phyloP scores from a whole-genome alignment of 495 filamentous ascomycete genomes.

The Echria macrotheca region DNA sequence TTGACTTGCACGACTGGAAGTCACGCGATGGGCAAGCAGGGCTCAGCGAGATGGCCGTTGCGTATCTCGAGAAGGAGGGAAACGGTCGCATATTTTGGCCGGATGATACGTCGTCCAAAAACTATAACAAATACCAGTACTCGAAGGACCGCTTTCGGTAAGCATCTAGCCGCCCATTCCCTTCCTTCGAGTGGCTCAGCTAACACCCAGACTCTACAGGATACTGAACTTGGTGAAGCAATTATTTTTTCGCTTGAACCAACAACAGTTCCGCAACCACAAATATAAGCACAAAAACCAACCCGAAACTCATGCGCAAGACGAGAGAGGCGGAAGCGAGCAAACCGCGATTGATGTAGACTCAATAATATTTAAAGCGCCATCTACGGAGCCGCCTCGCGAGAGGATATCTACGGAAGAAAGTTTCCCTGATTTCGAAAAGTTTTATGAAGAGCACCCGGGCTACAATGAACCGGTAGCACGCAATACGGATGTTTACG shows the following conservation, averaged over 20 bases:
- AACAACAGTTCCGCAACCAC: background rate
- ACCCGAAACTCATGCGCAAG: background rate
- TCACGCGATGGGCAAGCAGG: background rate
- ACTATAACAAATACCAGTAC: conserved; percentile 1
- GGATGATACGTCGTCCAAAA: background rate
- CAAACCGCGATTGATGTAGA: background rate
- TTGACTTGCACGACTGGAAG: background rate
- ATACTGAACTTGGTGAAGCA: background rate
- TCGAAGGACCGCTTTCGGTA: background rate
- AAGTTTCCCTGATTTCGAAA: background rate
- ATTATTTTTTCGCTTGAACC: background rate
- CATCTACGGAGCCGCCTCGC: no score
- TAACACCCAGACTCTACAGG: background rate
- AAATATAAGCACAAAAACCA: background rate
- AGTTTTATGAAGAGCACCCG: background rate
- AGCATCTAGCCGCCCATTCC: no score
- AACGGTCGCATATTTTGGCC: background rate
- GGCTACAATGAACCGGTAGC: no score
- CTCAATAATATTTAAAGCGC: background rate
- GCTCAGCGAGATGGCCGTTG: background rate
- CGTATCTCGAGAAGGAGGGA: background rate
- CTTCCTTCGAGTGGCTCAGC: no score
- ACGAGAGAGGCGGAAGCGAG: background rate
- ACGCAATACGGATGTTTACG: background rate
- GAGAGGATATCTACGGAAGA: no score